Base-by-base conservation (phyloP, 2,329 filamentous ascomycete species). In the Trichoderma sp. region DNA sequence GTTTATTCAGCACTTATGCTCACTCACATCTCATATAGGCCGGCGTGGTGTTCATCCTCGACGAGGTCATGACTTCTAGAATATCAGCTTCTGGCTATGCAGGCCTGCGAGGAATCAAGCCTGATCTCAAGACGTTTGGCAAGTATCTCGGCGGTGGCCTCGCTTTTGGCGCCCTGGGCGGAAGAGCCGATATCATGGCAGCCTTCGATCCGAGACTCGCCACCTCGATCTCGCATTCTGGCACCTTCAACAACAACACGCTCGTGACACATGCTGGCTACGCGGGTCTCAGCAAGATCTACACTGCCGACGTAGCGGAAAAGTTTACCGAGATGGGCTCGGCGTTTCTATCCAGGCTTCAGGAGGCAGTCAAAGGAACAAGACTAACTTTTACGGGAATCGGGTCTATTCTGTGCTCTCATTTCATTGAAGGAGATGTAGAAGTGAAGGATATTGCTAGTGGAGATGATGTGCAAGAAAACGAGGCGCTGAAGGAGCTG, bases 1-100 rank as follows among this genome's bases (percentile, higher is more conserved):
- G 0, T 2, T 26, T 28, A 30, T 32, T 4, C 1, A 3, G 14
- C 14, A n/a, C 4, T 2, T 58, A 8, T 21, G 6, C 57, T 61
- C 15, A 61, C 36, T 9, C 18, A 34, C 34, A 58, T 47, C 18
- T 36, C 21, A 28, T 14, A 7, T 21, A 84, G 76, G 79, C 82
- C 0, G 86, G 86, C 2, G 87, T 87, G 0, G 72, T 93, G 1
- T 85, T 93, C 74, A 89, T 93, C 43, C 81, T 92, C 15, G 91
- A 93, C 77, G 91, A 93, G 79, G 91, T 93, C 6, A 91, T 92
- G 86, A 92, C 90, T 0, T 90, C 88, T 4, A 84, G 91, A 2
- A 80, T 92, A 32, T 77, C 76, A 4, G 81, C 82, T 2, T 80
- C 83, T 7, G 90, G 91, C 0, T 78, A 89, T 3, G 83, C 85